A percentile compares a stretch with the other conserved stretches of the same genome.
Evolutionary conservation across 2,329 filamentous ascomycete species (phyloP).

Genomic region (Talaromyces sp.): DNA sequence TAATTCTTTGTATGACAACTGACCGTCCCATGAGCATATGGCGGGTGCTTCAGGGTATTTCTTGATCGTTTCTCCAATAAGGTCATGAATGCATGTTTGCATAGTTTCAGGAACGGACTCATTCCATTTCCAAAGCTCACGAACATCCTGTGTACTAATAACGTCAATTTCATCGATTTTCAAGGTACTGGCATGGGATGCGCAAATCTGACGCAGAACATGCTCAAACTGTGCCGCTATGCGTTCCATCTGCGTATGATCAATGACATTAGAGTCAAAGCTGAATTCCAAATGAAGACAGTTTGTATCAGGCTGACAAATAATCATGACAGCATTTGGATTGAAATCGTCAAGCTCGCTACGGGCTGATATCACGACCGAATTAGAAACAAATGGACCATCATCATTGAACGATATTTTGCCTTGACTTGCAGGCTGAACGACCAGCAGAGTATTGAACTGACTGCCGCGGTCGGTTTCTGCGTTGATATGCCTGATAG

Average conservation of each 20-base stretch:
- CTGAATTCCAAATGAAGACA: background rate
- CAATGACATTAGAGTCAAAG: slow-evolving; percentile 12
- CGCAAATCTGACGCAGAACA: slow-evolving; percentile 7
- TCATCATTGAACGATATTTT: background rate
- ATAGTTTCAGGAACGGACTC: background rate
- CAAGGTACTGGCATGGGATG: too few relatives aligned
- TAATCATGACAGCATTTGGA: slow-evolving; percentile 6
- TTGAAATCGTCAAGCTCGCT: slow-evolving; percentile 10
- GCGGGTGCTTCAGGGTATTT: slow-evolving; percentile 6
- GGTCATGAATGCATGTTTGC: background rate
- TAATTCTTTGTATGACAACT: slow-evolving; percentile 7
- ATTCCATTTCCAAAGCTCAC: slow-evolving; percentile 15
- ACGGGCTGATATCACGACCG: background rate
- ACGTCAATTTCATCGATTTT: background rate
- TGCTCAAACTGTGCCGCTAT: slow-evolving; percentile 10
- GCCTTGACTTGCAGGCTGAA: slow-evolving; percentile 3
- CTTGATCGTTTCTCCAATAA: background rate
- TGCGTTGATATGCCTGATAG: slow-evolving; percentile 1
- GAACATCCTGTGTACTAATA: slow-evolving; percentile 4
- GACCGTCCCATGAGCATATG: slow-evolving; percentile 14
- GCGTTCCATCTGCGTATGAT: slow-evolving; percentile 1
- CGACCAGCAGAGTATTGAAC: slow-evolving; percentile 10
- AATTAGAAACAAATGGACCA: background rate
- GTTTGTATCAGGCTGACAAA: background rate
- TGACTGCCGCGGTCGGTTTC: background rate